Percentiles rank a stretch among this genome's conserved stretches.
Conservation (phyloP, 441 rosid species). For the Pelargonium australe region DNA sequence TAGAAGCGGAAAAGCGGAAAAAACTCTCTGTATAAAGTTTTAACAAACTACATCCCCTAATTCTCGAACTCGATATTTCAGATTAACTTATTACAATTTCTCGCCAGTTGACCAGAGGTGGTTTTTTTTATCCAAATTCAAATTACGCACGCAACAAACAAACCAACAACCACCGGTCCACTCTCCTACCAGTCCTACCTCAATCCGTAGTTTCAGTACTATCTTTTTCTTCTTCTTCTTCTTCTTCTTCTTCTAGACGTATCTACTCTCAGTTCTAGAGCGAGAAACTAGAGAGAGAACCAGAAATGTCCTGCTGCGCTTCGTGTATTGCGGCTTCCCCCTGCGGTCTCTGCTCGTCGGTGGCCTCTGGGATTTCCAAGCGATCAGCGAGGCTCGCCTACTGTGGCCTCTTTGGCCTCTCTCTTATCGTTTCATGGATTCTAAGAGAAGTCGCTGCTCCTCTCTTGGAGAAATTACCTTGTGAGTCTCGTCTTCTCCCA, state of each 20-base stretch:
- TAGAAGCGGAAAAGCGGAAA: too few relatives aligned
- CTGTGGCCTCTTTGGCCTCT: constrained; percentile 90
- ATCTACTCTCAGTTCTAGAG: neutral
- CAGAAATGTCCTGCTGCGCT: constrained; percentile 61
- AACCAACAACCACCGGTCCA: neutral
- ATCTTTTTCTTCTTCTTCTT: too few relatives aligned
- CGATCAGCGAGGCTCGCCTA: constrained; percentile 86
- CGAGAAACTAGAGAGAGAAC: constrained; percentile 1
- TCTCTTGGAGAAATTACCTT: constrained; percentile 64
- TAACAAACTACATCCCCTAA: too few relatives aligned
- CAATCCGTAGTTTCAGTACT: neutral
- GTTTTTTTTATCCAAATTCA: neutral
- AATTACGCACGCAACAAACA: neutral
- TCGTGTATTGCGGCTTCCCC: constrained; percentile 68
- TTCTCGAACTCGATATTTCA: too few relatives aligned
- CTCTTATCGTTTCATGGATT: constrained; percentile 82
- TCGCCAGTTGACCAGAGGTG: too few relatives aligned
- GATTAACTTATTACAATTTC: too few relatives aligned
- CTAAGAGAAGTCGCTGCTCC: constrained; percentile 80
- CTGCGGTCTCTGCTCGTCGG: constrained; percentile 85
- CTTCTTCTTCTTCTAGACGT: neutral
- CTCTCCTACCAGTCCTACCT: constrained; percentile 7
- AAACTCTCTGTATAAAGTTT: too few relatives aligned
- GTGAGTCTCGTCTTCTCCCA: constrained; percentile 45
- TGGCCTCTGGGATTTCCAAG: constrained; percentile 75